Percentiles rank a stretch among this genome's conserved stretches.
Conservation (phyloP, 306 rosid genomes). For the Betula pendula region DNA sequence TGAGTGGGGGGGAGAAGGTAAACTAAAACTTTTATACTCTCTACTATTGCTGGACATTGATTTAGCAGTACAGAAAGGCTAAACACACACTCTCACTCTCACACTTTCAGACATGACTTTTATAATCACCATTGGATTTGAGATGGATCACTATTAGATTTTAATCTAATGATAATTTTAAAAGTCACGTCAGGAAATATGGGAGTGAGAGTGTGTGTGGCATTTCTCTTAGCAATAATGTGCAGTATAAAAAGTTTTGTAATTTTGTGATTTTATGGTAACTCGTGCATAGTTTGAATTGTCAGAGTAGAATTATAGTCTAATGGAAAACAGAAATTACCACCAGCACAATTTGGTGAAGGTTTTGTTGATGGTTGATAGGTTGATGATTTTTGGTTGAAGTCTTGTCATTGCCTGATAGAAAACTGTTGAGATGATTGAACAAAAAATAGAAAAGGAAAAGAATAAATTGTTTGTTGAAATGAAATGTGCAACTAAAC, state of each 20-base stretch:
- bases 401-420: conserved; percentile 13
- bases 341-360: conserved; percentile 9
- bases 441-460: conserved; percentile 18
- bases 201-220: too few relatives aligned
- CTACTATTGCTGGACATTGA: conserved; percentile 21
- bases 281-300: conserved; percentile 6
- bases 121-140: too few relatives aligned
- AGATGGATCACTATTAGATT: too few relatives aligned
- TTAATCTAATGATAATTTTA: too few relatives aligned
- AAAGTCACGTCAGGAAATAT: too few relatives aligned
- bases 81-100: too few relatives aligned
- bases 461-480: conserved; percentile 7
- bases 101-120: too few relatives aligned
- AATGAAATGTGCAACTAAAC: conserved; percentile 13
- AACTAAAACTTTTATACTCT: conserved; percentile 1
- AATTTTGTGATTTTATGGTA: conserved; percentile 16
- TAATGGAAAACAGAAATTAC: conserved; percentile 6
- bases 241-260: not conserved
- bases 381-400: conserved; percentile 20
- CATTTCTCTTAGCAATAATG: too few relatives aligned
- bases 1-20: conserved; percentile 99
- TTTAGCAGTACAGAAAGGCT: too few relatives aligned
- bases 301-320: not conserved
- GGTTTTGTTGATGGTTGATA: conserved; percentile 15
- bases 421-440: conserved; percentile 19